Evolutionary conservation across 768 basidiomycete species (phyloP).

Genomic region (Phaffia tasmanica): DNA sequence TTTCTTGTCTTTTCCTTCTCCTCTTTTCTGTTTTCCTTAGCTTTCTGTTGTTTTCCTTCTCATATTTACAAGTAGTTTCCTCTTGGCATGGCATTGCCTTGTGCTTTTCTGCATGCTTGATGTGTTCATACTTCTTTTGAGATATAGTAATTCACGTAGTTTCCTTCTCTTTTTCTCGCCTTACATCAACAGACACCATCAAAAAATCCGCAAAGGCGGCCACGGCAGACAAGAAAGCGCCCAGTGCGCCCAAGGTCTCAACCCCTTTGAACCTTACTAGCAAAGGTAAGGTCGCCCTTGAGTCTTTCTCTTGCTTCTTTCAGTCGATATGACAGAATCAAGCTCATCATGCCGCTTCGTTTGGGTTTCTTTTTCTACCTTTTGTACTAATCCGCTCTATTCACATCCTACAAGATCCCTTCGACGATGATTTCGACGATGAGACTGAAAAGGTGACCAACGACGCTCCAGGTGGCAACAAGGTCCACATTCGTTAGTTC

Average conservation of each 20-base stretch:
- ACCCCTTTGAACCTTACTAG: slow-evolving; percentile 21
- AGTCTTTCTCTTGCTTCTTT: neutral
- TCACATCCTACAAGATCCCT: slow-evolving; percentile 58
- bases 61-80: neutral
- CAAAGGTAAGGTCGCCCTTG: slow-evolving; percentile 11
- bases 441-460: slow-evolving; percentile 38
- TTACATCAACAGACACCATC: slow-evolving; percentile 16
- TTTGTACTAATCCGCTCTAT: neutral
- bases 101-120: neutral
- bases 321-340: too few relatives aligned
- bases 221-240: slow-evolving; percentile 27
- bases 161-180: slow-evolving; percentile 28
- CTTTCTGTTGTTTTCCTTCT: neutral
- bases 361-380: neutral
- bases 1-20: neutral
- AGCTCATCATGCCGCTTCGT: neutral
- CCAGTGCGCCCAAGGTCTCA: slow-evolving; percentile 26
- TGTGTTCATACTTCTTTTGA: too few relatives aligned
- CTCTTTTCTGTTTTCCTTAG: slow-evolving; percentile 3
- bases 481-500: slow-evolving; percentile 40
- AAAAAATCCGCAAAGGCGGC: slow-evolving; percentile 28
- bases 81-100: neutral
- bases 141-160: slow-evolving; percentile 28
- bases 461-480: slow-evolving; percentile 36
- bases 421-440: slow-evolving; percentile 77